These are phyloP conservation scores for Lentinus tigrinus DNA, from an alignment of 768 basidiomycete genomes.

Conservation along the genomic window DNA sequence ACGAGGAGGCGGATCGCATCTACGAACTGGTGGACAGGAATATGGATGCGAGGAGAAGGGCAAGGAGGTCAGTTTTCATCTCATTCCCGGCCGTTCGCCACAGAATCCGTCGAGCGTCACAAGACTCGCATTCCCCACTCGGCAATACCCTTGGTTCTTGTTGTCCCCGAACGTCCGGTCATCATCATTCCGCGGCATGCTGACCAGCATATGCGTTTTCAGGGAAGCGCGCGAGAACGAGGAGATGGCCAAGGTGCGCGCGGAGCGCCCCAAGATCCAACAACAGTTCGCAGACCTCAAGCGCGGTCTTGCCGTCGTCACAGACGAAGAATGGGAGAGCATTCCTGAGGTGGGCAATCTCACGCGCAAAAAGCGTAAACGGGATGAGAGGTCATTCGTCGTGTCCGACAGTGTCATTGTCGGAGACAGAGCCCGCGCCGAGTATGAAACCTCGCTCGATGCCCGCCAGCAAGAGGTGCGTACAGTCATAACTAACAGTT, in stretches of 20 bases:
- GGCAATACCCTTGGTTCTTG: too few species aligned
- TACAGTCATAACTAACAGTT: too few species aligned
- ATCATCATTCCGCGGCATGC: too few species aligned
- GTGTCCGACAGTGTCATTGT: slow-evolving; percentile 94
- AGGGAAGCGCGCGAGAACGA: slow-evolving; percentile 78
- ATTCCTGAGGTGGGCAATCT: slow-evolving; percentile 97
- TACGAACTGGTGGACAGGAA: slow-evolving; percentile 89
- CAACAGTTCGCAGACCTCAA: slow-evolving; percentile 96
- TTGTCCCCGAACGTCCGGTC: too few species aligned
- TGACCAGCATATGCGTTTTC: slow-evolving; percentile 17
- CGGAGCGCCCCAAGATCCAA: slow-evolving; percentile 92
- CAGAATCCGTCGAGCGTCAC: too few species aligned
- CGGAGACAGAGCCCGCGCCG: slow-evolving; percentile 72
- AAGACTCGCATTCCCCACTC: too few species aligned
- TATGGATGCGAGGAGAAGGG: slow-evolving; percentile 84
- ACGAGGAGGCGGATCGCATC: slow-evolving; percentile 95
- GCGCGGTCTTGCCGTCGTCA: slow-evolving; percentile 80
- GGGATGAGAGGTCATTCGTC: slow-evolving; percentile 82
- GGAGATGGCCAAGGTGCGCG: slow-evolving; percentile 74
- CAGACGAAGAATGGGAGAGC: slow-evolving; percentile 91
- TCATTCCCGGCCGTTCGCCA: too few species aligned
- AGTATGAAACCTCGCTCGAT: slow-evolving; percentile 79
- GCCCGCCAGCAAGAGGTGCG: slow-evolving; percentile 71
- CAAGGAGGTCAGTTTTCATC: slow-evolving; percentile 63
- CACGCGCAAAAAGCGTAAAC: slow-evolving; percentile 85